Evolutionary conservation across 1,284 basidiomycete species (phyloP).

Genomic region (Heterobasidion occidentale): DNA sequence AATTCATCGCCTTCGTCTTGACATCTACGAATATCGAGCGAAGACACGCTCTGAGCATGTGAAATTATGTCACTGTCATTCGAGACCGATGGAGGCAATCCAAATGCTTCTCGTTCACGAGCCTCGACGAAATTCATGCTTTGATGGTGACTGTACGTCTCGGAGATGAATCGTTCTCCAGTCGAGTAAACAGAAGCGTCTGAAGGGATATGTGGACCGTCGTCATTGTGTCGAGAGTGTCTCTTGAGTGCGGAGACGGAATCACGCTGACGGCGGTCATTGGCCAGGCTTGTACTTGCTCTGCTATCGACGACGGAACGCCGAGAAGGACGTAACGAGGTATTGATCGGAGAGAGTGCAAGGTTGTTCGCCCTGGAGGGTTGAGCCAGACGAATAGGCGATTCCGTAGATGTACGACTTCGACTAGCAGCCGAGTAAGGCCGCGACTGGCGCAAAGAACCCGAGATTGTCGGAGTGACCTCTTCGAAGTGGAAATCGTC

Average conservation of each 20-base stretch:
- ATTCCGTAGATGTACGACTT: not conserved
- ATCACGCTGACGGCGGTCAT: too few species aligned
- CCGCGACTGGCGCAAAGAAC: not conserved
- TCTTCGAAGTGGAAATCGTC: not conserved
- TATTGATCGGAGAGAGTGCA: too few species aligned
- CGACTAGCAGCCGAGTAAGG: not conserved
- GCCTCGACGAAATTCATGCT: conserved; percentile 32
- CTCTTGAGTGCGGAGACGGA: too few species aligned
- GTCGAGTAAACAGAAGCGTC: too few species aligned
- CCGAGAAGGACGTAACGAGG: too few species aligned
- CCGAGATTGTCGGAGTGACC: not conserved
- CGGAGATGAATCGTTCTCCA: conserved; percentile 1
- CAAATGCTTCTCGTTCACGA: conserved; percentile 36
- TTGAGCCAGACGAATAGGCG: too few species aligned
- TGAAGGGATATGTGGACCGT: too few species aligned
- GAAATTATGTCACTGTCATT: conserved; percentile 18
- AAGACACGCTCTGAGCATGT: conserved; percentile 37
- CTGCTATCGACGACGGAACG: too few species aligned
- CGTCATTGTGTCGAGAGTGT: too few species aligned
- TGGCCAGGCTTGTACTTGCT: too few species aligned
- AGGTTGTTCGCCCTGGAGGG: too few species aligned
- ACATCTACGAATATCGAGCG: conserved; percentile 36
- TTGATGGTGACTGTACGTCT: conserved; percentile 25
- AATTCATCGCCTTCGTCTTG: conserved; percentile 29
- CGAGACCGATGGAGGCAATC: conserved; percentile 33